phyloP scores from a whole-genome alignment of 1,139 yeast species.

The Ashbya aceris region DNA sequence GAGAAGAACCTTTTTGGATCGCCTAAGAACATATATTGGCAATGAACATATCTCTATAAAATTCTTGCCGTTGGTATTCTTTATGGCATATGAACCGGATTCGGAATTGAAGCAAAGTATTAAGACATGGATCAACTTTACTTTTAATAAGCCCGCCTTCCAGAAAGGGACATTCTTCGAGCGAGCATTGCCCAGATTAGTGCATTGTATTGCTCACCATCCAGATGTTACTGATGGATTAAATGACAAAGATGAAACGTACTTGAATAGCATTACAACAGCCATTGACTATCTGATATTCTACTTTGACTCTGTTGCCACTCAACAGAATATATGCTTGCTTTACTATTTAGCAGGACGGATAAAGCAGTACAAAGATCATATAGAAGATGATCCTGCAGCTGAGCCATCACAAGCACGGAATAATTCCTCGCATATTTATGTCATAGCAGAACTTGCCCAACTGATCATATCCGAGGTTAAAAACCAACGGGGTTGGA shows the following conservation, averaged over 20 bases:
- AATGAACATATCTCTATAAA: slow-evolving; percentile 50
- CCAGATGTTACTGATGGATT: slow-evolving; percentile 49
- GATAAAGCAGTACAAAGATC: slow-evolving; percentile 70
- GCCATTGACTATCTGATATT: slow-evolving; percentile 52
- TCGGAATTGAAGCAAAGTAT: slow-evolving; percentile 40
- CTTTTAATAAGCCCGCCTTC: slow-evolving; percentile 37
- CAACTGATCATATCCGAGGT: slow-evolving; percentile 55
- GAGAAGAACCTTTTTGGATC: slow-evolving; percentile 43
- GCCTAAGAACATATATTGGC: slow-evolving; percentile 46
- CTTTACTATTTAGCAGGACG: slow-evolving; percentile 71
- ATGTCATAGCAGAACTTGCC: slow-evolving; percentile 63
- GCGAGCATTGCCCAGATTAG: slow-evolving; percentile 53
- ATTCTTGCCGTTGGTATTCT: slow-evolving; percentile 59
- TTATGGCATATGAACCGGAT: slow-evolving; percentile 70
- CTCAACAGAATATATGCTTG: slow-evolving; percentile 59
- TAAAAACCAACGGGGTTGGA: slow-evolving; percentile 57
- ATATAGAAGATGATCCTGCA: slow-evolving; percentile 29
- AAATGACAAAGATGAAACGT: slow-evolving; percentile 22
- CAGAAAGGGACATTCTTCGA: slow-evolving; percentile 46
- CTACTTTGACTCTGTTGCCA: slow-evolving; percentile 53
- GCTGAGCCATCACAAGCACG: slow-evolving; percentile 25
- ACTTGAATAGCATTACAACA: slow-evolving; percentile 38
- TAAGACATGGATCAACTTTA: slow-evolving; percentile 66
- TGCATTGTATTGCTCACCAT: slow-evolving; percentile 69
- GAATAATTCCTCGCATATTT: slow-evolving; percentile 33